These are phyloP conservation scores for Apiospora rasikravindrae DNA, from an alignment of 2,329 filamentous ascomycete species.

Conservation along the genomic window DNA sequence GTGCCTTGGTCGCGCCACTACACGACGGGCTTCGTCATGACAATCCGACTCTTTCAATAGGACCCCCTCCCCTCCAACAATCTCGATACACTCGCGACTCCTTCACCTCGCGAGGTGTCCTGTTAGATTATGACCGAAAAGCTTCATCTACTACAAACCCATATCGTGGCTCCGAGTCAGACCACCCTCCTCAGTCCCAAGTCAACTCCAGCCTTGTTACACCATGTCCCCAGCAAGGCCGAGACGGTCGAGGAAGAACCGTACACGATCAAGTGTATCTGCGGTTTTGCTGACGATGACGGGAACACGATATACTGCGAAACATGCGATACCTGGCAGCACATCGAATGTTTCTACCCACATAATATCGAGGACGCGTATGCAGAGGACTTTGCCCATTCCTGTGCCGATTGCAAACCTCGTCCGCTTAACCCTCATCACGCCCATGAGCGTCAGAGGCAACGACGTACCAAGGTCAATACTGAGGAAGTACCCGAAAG, in stretches of 20 bases:
- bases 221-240: slow-evolving; percentile 51
- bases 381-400: slow-evolving; percentile 76
- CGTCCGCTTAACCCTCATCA: slow-evolving; percentile 73
- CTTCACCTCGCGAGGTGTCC: slow-evolving; percentile 46
- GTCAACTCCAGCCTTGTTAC: slow-evolving; percentile 42
- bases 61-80: slow-evolving; percentile 31
- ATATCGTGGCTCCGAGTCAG: slow-evolving; percentile 62
- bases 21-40: slow-evolving; percentile 59
- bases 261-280: slow-evolving; percentile 98
- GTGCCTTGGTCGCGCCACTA: slow-evolving; percentile 35
- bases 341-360: slow-evolving; percentile 94
- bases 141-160: slow-evolving; percentile 57
- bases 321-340: slow-evolving; percentile 95
- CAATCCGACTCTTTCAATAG: slow-evolving; percentile 59
- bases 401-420: slow-evolving; percentile 87
- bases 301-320: slow-evolving; percentile 98
- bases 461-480: slow-evolving; percentile 56
- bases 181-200: slow-evolving; percentile 46
- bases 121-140: slow-evolving; percentile 68
- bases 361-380: slow-evolving; percentile 74
- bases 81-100: slow-evolving; percentile 33
- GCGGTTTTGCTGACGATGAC: slow-evolving; percentile 91
- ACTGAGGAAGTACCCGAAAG: slow-evolving; percentile 63
- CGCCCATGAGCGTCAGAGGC: slow-evolving; percentile 74
- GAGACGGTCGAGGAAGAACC: slow-evolving; percentile 76